Evolutionary conservation across 2,329 filamentous ascomycete genomes (phyloP).

Genomic region (Cercospora citrullina): DNA sequence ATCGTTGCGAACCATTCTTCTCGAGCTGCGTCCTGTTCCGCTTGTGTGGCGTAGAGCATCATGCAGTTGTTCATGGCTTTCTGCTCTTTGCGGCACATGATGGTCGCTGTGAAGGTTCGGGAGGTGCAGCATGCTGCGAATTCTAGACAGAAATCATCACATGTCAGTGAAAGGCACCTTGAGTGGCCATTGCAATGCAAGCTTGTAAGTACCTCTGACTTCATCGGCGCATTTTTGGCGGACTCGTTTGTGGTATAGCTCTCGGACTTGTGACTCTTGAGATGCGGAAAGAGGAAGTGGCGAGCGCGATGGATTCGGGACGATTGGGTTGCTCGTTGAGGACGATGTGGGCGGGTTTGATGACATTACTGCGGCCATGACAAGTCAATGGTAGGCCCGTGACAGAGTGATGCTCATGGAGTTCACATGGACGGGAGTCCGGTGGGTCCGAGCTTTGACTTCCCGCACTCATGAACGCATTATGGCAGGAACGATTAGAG

Average conservation of each 20-base stretch:
- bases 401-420: background rate
- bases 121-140: slow-evolving; percentile 88
- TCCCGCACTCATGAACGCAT: background rate
- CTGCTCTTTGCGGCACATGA: slow-evolving; percentile 77
- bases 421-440: slow-evolving; percentile 8
- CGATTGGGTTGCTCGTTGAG: slow-evolving; percentile 11
- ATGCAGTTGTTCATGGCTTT: slow-evolving; percentile 93
- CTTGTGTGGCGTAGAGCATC: slow-evolving; percentile 78
- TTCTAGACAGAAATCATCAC: slow-evolving; percentile 53
- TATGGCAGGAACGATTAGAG: background rate
- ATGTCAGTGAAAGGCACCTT: background rate
- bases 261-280: slow-evolving; percentile 79
- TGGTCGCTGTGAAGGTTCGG: slow-evolving; percentile 84
- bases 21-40: slow-evolving; percentile 81
- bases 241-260: slow-evolving; percentile 78
- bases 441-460: slow-evolving; percentile 5
- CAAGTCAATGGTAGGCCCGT: slow-evolving; percentile 2
- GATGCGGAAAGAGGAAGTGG: slow-evolving; percentile 79
- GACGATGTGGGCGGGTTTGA: slow-evolving; percentile 15
- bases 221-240: slow-evolving; percentile 67
- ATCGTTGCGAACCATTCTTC: slow-evolving; percentile 89
- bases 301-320: slow-evolving; percentile 55
- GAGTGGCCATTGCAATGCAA: background rate
- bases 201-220: slow-evolving; percentile 45
- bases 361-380: slow-evolving; percentile 28